Evolutionary conservation across 768 basidiomycete species (phyloP).

Genomic region (Leccinum subgranulosum): DNA sequence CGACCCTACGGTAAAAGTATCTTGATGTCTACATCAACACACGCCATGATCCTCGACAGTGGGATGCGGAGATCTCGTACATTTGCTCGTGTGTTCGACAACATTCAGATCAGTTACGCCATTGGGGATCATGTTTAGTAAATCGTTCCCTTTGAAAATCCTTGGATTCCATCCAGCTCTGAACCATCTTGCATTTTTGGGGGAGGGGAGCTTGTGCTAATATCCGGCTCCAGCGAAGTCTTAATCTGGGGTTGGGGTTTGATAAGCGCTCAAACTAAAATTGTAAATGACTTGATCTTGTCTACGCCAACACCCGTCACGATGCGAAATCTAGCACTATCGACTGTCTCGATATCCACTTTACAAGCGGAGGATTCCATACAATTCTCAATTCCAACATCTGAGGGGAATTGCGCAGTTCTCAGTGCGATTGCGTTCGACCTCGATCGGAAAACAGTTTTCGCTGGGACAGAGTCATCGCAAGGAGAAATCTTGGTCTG

Average conservation of each 20-base stretch:
- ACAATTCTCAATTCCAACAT: slow-evolving; percentile 13
- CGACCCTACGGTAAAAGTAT: no score
- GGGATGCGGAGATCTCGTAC: no score
- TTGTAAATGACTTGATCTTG: neutral
- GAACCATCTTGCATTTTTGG: no score
- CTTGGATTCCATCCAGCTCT: no score
- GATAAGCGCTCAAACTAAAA: neutral
- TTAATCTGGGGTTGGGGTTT: neutral
- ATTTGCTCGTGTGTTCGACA: no score
- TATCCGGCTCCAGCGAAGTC: neutral
- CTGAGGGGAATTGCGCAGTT: slow-evolving; percentile 26
- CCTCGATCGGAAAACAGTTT: slow-evolving; percentile 59
- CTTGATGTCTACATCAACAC: no score
- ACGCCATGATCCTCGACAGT: no score
- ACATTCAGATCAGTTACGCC: no score
- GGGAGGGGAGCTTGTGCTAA: no score
- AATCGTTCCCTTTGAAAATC: no score
- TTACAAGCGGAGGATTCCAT: slow-evolving; percentile 15
- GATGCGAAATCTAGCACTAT: slow-evolving; percentile 60
- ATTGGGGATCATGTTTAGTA: no score
- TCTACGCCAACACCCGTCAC: neutral
- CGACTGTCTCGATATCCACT: slow-evolving; percentile 24
- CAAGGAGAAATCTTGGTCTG: slow-evolving; percentile 60
- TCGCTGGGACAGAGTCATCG: slow-evolving; percentile 58
- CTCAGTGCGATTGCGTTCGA: slow-evolving; percentile 54